phyloP scores from a whole-genome alignment of 2,329 filamentous ascomycete genomes.

The Botrytis squamosa region DNA sequence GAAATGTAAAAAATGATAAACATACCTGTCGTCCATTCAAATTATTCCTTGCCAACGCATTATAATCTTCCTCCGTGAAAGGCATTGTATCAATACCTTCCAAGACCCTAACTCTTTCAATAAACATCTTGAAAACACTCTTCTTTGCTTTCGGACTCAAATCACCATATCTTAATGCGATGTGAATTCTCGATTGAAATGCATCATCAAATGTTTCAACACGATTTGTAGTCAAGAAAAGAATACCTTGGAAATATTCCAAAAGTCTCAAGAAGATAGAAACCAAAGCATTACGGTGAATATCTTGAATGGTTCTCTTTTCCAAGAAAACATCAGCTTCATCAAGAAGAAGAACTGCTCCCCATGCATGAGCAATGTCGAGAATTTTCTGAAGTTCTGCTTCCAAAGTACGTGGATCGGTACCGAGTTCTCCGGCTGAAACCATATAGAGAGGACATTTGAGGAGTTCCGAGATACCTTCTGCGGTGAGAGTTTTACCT shows the following conservation, averaged over 20 bases:
- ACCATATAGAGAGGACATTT: constrained; percentile 82
- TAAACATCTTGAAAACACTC: constrained; percentile 80
- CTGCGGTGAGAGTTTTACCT: constrained; percentile 84
- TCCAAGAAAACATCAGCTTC: constrained; percentile 85
- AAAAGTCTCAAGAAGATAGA: constrained; percentile 83
- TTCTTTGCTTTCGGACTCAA: constrained; percentile 71
- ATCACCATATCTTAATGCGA: constrained; percentile 77
- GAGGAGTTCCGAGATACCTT: constrained; percentile 80
- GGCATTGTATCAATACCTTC: constrained; percentile 59
- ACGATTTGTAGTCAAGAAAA: constrained; percentile 87
- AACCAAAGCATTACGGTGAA: constrained; percentile 81
- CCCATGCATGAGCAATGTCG: constrained; percentile 83
- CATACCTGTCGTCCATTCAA: constrained; percentile 66
- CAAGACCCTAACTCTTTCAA: constrained; percentile 67
- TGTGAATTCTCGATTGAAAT: constrained; percentile 80
- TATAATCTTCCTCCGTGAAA: constrained; percentile 67
- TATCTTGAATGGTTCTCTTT: constrained; percentile 77
- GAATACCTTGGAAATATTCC: constrained; percentile 89
- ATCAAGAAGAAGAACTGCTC: constrained; percentile 79
- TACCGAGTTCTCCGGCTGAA: constrained; percentile 78
- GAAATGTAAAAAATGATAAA: constrained; percentile 5
- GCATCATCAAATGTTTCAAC: constrained; percentile 88
- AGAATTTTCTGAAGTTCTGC: constrained; percentile 78
- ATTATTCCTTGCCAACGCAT: constrained; percentile 63
- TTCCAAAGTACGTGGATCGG: constrained; percentile 72